Percentiles rank a stretch among this genome's conserved stretches.
Evolutionary conservation across 495 filamentous ascomycete species (phyloP).

Genomic region (Penicillium simplicissimum): DNA sequence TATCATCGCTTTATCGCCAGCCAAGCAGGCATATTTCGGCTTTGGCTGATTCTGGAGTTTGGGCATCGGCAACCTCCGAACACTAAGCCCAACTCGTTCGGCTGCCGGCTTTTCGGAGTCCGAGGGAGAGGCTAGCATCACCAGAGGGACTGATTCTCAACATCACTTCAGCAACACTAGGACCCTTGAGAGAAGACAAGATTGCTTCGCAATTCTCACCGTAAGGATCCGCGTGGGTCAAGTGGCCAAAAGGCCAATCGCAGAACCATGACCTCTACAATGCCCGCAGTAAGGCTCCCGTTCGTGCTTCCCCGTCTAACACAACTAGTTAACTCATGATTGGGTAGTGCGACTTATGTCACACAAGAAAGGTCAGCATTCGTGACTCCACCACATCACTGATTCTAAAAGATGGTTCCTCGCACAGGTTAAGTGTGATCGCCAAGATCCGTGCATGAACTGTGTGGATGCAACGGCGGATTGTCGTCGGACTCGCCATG

Average conservation of each 20-base stretch:
- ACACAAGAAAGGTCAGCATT: slow-evolving; percentile 30
- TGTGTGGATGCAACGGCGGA: slow-evolving; percentile 26
- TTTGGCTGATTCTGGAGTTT: not conserved
- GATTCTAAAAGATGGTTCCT: not conserved
- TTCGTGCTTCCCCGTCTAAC: not conserved
- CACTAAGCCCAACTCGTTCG: not conserved
- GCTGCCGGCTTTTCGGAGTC: not conserved
- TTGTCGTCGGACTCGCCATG: slow-evolving; percentile 28
- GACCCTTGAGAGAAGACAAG: not conserved
- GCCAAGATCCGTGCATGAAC: slow-evolving; percentile 30
- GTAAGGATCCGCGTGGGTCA: not conserved
- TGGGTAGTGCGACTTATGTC: slow-evolving; percentile 31
- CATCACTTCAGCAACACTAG: not conserved
- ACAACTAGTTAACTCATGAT: slow-evolving; percentile 9
- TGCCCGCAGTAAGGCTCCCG: slow-evolving; percentile 23
- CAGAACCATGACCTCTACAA: slow-evolving; percentile 5
- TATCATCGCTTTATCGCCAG: not conserved
- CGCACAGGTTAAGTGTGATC: slow-evolving; percentile 33
- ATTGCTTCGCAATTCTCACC: not conserved
- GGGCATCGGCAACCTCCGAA: not conserved
- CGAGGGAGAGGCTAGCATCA: not conserved
- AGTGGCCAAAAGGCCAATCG: not conserved
- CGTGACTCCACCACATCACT: not conserved
- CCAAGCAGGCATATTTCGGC: no score
- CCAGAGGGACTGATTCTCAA: not conserved